Conservation (phyloP, 768 basidiomycete genomes). For the Suillus brevipes region DNA sequence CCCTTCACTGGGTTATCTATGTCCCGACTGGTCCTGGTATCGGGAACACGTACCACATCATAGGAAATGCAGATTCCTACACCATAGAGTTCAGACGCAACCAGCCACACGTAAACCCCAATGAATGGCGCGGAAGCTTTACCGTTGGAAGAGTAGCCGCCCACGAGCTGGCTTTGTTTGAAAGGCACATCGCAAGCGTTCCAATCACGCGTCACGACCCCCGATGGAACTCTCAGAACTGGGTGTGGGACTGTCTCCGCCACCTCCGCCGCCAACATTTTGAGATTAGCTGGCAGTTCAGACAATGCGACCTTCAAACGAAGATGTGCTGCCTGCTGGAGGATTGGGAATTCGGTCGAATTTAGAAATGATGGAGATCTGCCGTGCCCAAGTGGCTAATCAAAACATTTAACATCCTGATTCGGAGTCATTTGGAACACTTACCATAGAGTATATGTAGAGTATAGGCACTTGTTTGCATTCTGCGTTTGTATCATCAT, state of each 20-base stretch:
- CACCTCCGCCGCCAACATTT: slow-evolving; percentile 12
- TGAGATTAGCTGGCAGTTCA: slow-evolving; percentile 16
- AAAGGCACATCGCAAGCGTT: slow-evolving; percentile 12
- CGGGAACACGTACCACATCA: slow-evolving; percentile 31
- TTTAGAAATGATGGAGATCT: background rate
- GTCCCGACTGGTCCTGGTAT: slow-evolving; percentile 20
- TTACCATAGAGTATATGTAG: background rate
- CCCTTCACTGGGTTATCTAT: slow-evolving; percentile 32
- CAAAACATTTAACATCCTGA: background rate
- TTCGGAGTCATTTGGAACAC: background rate
- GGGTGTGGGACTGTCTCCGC: slow-evolving; percentile 27
- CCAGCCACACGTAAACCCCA: slow-evolving; percentile 7
- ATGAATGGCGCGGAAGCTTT: slow-evolving; percentile 28
- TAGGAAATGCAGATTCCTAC: slow-evolving; percentile 27
- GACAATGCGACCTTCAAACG: slow-evolving; percentile 23
- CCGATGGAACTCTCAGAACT: slow-evolving; percentile 29
- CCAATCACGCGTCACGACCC: slow-evolving; percentile 22
- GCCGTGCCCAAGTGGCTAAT: background rate
- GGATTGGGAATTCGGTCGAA: slow-evolving; percentile 6
- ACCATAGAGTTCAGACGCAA: slow-evolving; percentile 15
- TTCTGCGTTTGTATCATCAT: background rate
- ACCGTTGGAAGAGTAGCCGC: slow-evolving; percentile 23
- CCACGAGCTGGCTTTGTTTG: slow-evolving; percentile 17
- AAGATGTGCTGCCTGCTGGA: slow-evolving; percentile 29
- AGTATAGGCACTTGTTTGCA: background rate